Conservation (phyloP, 2,329 filamentous ascomycete species). For the Alternaria longipes region DNA sequence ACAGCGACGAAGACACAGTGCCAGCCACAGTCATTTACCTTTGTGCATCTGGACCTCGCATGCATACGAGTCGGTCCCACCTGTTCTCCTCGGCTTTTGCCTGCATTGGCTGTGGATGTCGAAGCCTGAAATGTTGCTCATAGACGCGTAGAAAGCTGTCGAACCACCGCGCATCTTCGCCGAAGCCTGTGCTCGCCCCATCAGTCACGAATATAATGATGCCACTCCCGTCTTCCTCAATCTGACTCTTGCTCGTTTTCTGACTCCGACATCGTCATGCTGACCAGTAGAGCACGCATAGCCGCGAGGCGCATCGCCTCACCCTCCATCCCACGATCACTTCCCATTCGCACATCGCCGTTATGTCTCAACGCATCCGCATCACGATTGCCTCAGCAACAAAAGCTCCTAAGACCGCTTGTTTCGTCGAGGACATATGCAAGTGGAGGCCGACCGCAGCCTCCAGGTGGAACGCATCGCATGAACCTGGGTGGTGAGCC, state of each 20-base stretch:
- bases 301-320: slow-evolving; percentile 47
- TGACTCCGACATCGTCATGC: slow-evolving; percentile 38
- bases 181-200: slow-evolving; percentile 32
- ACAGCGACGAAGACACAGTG: background rate
- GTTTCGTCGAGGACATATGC: slow-evolving; percentile 65
- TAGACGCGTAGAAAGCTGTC: slow-evolving; percentile 30
- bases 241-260: slow-evolving; percentile 10
- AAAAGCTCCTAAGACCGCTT: slow-evolving; percentile 47
- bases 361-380: slow-evolving; percentile 36
- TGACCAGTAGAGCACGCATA: slow-evolving; percentile 47
- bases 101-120: slow-evolving; percentile 3
- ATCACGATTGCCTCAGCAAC: slow-evolving; percentile 8
- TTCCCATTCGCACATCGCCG: slow-evolving; percentile 29
- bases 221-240: slow-evolving; percentile 9
- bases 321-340: slow-evolving; percentile 25
- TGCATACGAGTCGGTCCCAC: background rate
- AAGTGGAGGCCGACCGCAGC: slow-evolving; percentile 73
- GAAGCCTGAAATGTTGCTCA: slow-evolving; percentile 11
- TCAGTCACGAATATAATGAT: slow-evolving; percentile 36
- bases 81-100: background rate
- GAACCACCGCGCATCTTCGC: slow-evolving; percentile 36
- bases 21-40: background rate
- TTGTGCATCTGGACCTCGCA: slow-evolving; percentile 4
- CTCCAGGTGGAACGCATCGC: slow-evolving; percentile 89
- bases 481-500: slow-evolving; percentile 84